These are phyloP conservation scores for Mycena polygramma DNA, from an alignment of 768 basidiomycete species.

Conservation along the genomic window DNA sequence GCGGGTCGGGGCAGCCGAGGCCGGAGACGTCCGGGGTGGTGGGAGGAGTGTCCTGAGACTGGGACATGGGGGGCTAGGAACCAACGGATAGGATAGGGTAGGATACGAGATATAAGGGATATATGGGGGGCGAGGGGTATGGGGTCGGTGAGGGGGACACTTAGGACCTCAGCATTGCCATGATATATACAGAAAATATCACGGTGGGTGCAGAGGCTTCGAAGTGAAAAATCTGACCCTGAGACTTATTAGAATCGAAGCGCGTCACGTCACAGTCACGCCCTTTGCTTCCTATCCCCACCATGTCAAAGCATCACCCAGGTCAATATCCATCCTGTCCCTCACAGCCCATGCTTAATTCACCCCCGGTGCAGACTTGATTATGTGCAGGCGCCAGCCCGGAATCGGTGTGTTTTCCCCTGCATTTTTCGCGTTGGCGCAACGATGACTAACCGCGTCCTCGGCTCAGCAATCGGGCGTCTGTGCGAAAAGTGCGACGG, in stretches of 20 bases:
- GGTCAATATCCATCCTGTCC: conserved; percentile 54
- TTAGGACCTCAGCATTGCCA: conserved; percentile 10
- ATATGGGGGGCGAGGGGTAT: not conserved
- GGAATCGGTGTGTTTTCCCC: conserved; percentile 82
- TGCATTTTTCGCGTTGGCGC: not conserved
- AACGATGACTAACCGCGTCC: conserved; percentile 9
- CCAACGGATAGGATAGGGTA: not conserved
- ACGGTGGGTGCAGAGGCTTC: not conserved
- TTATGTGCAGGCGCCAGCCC: conserved; percentile 98
- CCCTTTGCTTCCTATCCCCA: conserved; percentile 10
- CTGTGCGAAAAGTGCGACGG: conserved; percentile 99
- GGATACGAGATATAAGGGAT: not conserved
- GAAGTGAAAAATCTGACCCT: not conserved
- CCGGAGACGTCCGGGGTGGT: not conserved
- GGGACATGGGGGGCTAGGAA: conserved; percentile 4
- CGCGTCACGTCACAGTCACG: not conserved
- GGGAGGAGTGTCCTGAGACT: not conserved
- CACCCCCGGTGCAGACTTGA: conserved; percentile 78
- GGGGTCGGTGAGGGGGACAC: not conserved
- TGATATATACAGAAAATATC: not conserved
- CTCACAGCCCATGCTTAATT: conserved; percentile 1
- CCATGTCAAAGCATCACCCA: conserved; percentile 93
- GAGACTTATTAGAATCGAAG: not conserved
- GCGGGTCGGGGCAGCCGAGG: conserved; percentile 44
- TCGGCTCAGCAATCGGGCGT: conserved; percentile 87